These are phyloP conservation scores for Diaporthe sp. DNA, from an alignment of 2,329 filamentous ascomycete genomes.

Conservation along the genomic window DNA sequence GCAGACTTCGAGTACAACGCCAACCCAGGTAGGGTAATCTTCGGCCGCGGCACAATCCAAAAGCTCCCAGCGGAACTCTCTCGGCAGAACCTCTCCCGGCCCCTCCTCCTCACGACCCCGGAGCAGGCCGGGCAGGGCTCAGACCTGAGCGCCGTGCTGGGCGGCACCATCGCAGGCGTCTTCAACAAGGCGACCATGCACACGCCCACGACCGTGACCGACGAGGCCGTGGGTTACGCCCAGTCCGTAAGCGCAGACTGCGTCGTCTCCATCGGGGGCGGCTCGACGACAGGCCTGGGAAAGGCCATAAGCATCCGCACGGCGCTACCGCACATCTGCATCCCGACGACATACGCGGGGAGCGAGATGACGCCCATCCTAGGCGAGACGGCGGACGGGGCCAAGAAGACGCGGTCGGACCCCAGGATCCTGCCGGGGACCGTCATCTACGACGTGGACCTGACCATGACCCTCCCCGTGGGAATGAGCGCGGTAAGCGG, in stretches of 20 bases:
- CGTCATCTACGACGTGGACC: conserved; percentile 73
- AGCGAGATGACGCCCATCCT: conserved; percentile 74
- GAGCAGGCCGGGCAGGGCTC: conserved; percentile 58
- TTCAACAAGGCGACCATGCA: conserved; percentile 65
- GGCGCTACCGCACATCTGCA: conserved; percentile 63
- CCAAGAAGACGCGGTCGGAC: conserved; percentile 67
- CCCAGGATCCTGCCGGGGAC: conserved; percentile 68
- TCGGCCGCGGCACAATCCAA: conserved; percentile 62
- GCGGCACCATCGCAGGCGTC: conserved; percentile 31
- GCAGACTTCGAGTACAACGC: conserved; percentile 64
- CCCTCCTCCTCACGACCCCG: conserved; percentile 64
- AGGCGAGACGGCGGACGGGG: conserved; percentile 68
- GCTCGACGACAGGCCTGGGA: conserved; percentile 71
- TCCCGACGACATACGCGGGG: conserved; percentile 71
- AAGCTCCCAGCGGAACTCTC: conserved; percentile 53
- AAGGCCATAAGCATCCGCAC: conserved; percentile 67
- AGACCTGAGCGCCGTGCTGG: conserved; percentile 53
- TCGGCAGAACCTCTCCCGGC: conserved; percentile 55
- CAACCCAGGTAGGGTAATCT: conserved; percentile 62
- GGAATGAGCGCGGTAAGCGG: conserved; percentile 67
- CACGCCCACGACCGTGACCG: conserved; percentile 67
- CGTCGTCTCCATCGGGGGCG: conserved; percentile 69
- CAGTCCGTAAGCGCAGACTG: conserved; percentile 59
- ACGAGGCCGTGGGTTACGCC: conserved; percentile 62
- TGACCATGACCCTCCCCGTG: conserved; percentile 68